Base-by-base conservation (phyloP, 164 flowering plant species). In the Pachysandra terminalis region DNA sequence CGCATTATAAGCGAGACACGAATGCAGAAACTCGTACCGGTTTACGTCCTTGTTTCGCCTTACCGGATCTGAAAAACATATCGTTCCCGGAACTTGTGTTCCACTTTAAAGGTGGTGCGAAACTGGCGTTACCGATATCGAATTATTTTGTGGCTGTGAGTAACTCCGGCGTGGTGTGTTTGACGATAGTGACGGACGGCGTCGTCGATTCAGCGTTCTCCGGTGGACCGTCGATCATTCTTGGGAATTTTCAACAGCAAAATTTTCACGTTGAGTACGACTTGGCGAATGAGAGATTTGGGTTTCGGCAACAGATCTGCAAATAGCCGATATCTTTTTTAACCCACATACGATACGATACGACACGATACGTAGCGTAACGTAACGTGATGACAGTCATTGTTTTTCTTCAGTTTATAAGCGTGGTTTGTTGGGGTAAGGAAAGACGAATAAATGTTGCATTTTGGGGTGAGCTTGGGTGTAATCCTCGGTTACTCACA, bases 61-160 rank as follows among this genome's bases (percentile, higher is more conserved):
- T 90, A 5, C 73, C 92, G 15, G 73, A 66, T 4, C 45, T 60
- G 4, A 37, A 75, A 19, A 9, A 75, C n/a, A 56, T 80, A 10
- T 3, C 19, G 41, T 62, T 88, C 16, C 97, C 97, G 54, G 74
- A 78, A 17, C 59, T 92, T 67, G 63, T 35, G 4, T 77, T 92
- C 13, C 81, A 79, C 7, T 92, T 92, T 61, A 88, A 90, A 56
- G 97, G 96, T 0, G 96, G 96, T 0, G 90, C 87, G 0, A 73
- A 79, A 40, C 79, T 87, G 90, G 74, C 22, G 23, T 61, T 92
- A 52, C 92, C 97, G 13, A n/a, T 80, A 53, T 73, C 74, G 27
- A 89, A 90, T 74, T 92, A 83, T 58, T 79, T 88, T 23, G 67
- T 93, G 1, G 16, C 80, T 0, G 52, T 80, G 27, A 78, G 69